These are phyloP conservation scores for Cardiospermum halicacabum DNA, from an alignment of 345 rosid species.

Conservation along the genomic window DNA sequence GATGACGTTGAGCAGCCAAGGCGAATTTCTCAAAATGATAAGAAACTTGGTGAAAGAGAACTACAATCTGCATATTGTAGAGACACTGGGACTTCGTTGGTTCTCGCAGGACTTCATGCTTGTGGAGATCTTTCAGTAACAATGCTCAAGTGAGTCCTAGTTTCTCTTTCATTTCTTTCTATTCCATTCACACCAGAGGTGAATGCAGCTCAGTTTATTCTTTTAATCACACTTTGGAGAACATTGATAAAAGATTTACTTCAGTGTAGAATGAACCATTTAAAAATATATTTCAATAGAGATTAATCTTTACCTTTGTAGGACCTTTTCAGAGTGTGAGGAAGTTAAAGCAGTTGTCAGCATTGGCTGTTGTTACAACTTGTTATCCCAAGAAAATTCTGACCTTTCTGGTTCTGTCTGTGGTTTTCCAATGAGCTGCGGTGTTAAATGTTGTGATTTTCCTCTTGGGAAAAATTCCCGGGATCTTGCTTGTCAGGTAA, in stretches of 20 bases:
- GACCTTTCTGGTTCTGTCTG: slow-evolving; percentile 31
- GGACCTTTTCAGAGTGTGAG: slow-evolving; percentile 66
- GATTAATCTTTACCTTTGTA: slow-evolving; percentile 24
- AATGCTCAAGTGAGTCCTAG: slow-evolving; percentile 68
- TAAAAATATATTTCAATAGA: no score
- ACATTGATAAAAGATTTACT: not conserved
- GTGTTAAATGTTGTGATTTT: slow-evolving; percentile 50
- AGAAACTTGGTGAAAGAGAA: slow-evolving; percentile 14
- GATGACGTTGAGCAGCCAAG: slow-evolving; percentile 27
- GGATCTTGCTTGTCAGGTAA: slow-evolving; percentile 97
- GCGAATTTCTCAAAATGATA: slow-evolving; percentile 17
- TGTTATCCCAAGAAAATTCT: slow-evolving; percentile 57
- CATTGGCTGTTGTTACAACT: slow-evolving; percentile 95
- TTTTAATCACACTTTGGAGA: not conserved
- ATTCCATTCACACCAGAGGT: not conserved
- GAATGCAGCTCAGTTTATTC: not conserved
- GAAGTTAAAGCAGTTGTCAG: slow-evolving; percentile 79
- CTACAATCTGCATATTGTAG: slow-evolving; percentile 22
- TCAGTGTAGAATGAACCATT: not conserved
- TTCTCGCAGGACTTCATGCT: slow-evolving; percentile 96
- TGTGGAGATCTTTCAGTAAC: slow-evolving; percentile 95
- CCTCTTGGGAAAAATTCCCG: slow-evolving; percentile 61
- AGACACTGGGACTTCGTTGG: slow-evolving; percentile 38
- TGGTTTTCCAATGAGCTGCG: slow-evolving; percentile 78
- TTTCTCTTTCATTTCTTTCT: not conserved